Percentiles rank a stretch among this genome's conserved stretches.
Evolutionary conservation across 2,329 filamentous ascomycete species (phyloP).

Genomic region (Fusarium dlaminii): DNA sequence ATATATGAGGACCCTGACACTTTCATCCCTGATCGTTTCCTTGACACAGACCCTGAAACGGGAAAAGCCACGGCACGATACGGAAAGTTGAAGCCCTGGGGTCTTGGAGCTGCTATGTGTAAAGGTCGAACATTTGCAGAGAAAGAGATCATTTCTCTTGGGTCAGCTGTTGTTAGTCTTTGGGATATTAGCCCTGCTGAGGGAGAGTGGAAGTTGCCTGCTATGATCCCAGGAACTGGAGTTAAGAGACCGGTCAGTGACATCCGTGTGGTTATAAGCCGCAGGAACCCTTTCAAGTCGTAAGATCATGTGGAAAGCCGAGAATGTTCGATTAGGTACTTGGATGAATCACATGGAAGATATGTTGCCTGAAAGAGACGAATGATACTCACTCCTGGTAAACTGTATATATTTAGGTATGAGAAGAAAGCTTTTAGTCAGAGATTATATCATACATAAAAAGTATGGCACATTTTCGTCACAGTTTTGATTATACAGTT

Average conservation of each 20-base stretch:
- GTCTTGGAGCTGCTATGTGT: constrained; percentile 33
- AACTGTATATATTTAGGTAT: not conserved
- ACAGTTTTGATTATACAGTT: not conserved
- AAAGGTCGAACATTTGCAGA: constrained; percentile 41
- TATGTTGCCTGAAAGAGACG: not conserved
- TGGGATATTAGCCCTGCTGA: constrained; percentile 25
- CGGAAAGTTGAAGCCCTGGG: constrained; percentile 37
- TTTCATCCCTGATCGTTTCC: constrained; percentile 37
- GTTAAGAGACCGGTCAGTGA: constrained; percentile 24
- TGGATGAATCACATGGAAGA: not conserved
- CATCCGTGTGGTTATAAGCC: constrained; percentile 32
- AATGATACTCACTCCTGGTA: not conserved
- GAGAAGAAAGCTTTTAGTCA: not conserved
- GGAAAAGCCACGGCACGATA: constrained; percentile 27
- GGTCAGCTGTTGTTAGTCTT: constrained; percentile 24
- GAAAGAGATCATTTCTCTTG: constrained; percentile 32
- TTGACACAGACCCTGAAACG: constrained; percentile 11
- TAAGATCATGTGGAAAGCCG: too few relatives aligned
- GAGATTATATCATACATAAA: not conserved
- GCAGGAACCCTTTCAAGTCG: not conserved
- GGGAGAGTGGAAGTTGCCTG: constrained; percentile 21
- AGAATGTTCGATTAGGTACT: not conserved
- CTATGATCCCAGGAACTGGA: constrained; percentile 20
- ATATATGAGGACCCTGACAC: constrained; percentile 28
- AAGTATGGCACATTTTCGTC: too few relatives aligned